Evolutionary conservation across 345 rosid genomes (phyloP).

Genomic region (Noccaea caerulescens): DNA sequence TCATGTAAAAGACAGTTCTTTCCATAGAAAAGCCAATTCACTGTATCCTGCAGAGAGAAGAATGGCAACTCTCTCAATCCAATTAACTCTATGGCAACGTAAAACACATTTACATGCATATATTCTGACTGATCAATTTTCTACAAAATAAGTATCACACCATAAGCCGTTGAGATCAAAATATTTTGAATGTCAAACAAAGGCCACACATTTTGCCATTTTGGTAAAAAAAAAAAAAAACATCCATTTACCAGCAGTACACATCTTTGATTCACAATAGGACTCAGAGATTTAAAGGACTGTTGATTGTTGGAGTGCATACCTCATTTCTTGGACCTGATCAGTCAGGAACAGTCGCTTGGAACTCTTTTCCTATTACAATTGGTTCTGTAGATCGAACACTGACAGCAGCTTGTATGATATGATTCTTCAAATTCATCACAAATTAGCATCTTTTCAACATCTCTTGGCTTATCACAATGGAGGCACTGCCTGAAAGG

Average conservation of each 20-base stretch:
- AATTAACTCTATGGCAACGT: constrained; percentile 13
- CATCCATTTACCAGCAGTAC: constrained; percentile 10
- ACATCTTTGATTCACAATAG: constrained; percentile 10
- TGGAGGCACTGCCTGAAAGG: too few relatives aligned
- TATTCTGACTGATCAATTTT: constrained; percentile 46
- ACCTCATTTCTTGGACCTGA: constrained; percentile 50
- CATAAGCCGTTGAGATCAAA: constrained; percentile 33
- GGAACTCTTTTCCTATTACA: constrained; percentile 62
- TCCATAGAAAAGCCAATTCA: not conserved
- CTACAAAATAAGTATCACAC: constrained; percentile 41
- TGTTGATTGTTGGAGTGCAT: constrained; percentile 44
- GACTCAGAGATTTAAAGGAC: constrained; percentile 23
- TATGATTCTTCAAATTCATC: too few relatives aligned
- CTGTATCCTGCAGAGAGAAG: constrained; percentile 45
- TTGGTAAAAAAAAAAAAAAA: constrained; percentile 12
- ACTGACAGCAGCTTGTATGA: too few relatives aligned
- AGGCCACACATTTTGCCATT: constrained; percentile 7
- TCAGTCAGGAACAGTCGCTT: constrained; percentile 84
- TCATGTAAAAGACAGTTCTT: too few relatives aligned
- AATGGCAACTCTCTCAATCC: constrained; percentile 22
- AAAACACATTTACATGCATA: constrained; percentile 48
- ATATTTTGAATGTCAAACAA: constrained; percentile 13
- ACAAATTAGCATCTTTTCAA: too few relatives aligned
- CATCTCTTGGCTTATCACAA: too few relatives aligned
- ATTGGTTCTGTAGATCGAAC: too few relatives aligned